A percentile compares a stretch with the other conserved stretches of the same genome.
phyloP scores from a whole-genome alignment of 73 alveolate species.

The Breviolum minutum region DNA sequence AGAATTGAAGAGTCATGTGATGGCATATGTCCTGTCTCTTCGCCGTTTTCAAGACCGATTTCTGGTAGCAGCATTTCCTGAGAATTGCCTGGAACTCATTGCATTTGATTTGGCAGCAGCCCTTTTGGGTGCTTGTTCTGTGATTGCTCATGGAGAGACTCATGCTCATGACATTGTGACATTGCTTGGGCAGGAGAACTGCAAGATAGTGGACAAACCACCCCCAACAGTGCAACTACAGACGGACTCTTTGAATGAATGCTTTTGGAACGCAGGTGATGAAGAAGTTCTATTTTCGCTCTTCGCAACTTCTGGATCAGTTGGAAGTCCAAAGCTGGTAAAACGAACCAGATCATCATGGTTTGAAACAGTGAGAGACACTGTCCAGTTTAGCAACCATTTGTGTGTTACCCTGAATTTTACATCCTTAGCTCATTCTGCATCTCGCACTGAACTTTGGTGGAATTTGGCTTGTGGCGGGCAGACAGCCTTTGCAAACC shows the following conservation, averaged over 20 bases:
- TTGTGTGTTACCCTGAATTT: slow-evolving; percentile 28
- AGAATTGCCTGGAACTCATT: slow-evolving; percentile 20
- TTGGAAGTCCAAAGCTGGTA: slow-evolving; percentile 40
- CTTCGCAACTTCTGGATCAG: slow-evolving; percentile 69
- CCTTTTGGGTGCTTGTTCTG: slow-evolving; percentile 61
- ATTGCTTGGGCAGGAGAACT: background rate
- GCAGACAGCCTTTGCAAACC: slow-evolving; percentile 35
- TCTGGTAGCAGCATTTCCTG: background rate
- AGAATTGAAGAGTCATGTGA: background rate
- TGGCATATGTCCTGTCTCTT: background rate
- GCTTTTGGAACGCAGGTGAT: background rate
- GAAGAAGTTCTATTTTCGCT: slow-evolving; percentile 16
- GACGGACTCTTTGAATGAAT: background rate
- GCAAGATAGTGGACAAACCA: background rate
- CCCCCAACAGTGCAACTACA: background rate
- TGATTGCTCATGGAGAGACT: background rate
- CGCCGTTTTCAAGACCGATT: background rate
- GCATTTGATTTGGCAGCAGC: slow-evolving; percentile 71
- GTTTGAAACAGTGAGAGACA: slow-evolving; percentile 69
- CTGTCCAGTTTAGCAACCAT: slow-evolving; percentile 19
- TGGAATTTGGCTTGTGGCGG: slow-evolving; percentile 69
- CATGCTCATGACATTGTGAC: background rate
- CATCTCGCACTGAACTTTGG: slow-evolving; percentile 74
- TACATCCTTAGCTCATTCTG: slow-evolving; percentile 56
- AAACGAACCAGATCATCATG: slow-evolving; percentile 33